Conservation (phyloP, 176 grass and related monocot species). For the Areca catechu region DNA sequence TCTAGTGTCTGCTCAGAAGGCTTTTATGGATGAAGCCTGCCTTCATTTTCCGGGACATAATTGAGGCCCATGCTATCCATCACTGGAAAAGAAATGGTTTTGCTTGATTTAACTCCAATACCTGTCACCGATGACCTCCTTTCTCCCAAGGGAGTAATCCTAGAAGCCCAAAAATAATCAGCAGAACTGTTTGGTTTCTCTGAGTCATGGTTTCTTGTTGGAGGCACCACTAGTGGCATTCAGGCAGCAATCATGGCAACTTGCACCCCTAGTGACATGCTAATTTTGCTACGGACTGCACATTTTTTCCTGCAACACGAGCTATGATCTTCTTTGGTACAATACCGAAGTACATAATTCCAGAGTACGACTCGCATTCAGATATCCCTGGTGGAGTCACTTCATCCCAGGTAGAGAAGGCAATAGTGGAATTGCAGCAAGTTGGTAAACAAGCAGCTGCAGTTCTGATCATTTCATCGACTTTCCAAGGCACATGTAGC, state of each 20-base stretch:
- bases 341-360: conserved; percentile 70
- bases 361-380: conserved; percentile 59
- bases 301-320: conserved; percentile 69
- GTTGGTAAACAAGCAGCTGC: conserved; percentile 38
- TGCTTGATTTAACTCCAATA: conserved; percentile 57
- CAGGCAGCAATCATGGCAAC: conserved; percentile 80
- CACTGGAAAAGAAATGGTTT: conserved; percentile 29
- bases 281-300: conserved; percentile 55
- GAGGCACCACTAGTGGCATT: conserved; percentile 71
- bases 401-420: conserved; percentile 33
- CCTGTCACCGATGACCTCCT: conserved; percentile 71
- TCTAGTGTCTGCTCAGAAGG: conserved; percentile 53
- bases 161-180: conserved; percentile 47
- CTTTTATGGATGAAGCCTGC: no score
- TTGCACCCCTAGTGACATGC: conserved; percentile 39
- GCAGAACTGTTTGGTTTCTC: conserved; percentile 55
- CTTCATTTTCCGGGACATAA: conserved; percentile 77
- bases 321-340: conserved; percentile 49
- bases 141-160: conserved; percentile 58
- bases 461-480: conserved; percentile 74
- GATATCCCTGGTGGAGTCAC: conserved; percentile 59
- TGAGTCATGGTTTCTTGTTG: conserved; percentile 71
- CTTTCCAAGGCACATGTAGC: conserved; percentile 80
- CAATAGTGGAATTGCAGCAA: conserved; percentile 45
- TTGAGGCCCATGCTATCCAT: conserved; percentile 36